Base-by-base conservation (phyloP, 1,139 yeast genomes). In the Pichia sp. region DNA sequence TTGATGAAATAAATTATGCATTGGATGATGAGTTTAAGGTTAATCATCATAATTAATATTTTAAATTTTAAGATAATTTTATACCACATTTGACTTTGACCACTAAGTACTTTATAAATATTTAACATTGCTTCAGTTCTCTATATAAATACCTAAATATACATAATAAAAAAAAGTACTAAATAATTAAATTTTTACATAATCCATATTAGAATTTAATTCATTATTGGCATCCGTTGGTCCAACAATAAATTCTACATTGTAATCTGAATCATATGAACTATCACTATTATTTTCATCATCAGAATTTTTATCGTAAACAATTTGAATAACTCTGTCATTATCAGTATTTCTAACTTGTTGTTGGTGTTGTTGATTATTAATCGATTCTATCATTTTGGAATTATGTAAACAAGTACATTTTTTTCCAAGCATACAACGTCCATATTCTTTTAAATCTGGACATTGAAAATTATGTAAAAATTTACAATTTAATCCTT, bases 381-480 rank as follows among this genome's bases (percentile, higher is more conserved):
- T 16, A 16, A 16, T 16, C 4, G 26, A 7, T 26, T 38, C 35
- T 1, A 39, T 12, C 6, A 37, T 34, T 7, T 33, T 31, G 4
- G 36, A 16, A 39, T 48, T 41, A 33, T 46, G 46, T 1, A 34
- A 24, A 35, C 51, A 50, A 8, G 37, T 41, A 35, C 55, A 53
- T 10, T 22, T 32, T 16, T 42, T 33, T 1, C 47, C 49, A 47
- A 75, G 62, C 0, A 76, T 68, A 61, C 95, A 85, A 23, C 55
- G 57, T 12, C 84, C 84, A 23, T 68, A 66, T 50, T 77, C 80
- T 51, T 77, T 82, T 53, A 71, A 78, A 57, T 84, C 92, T 0
- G 95, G 94, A 61, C 95, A 85, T 47, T 76, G 77, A 54, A 69
- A 73, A 10, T 67, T 64, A 60, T 85, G 95, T 35, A 74, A 62